phyloP scores from a whole-genome alignment of 129 eudicot species.

The Chrysanthemum makinoi region DNA sequence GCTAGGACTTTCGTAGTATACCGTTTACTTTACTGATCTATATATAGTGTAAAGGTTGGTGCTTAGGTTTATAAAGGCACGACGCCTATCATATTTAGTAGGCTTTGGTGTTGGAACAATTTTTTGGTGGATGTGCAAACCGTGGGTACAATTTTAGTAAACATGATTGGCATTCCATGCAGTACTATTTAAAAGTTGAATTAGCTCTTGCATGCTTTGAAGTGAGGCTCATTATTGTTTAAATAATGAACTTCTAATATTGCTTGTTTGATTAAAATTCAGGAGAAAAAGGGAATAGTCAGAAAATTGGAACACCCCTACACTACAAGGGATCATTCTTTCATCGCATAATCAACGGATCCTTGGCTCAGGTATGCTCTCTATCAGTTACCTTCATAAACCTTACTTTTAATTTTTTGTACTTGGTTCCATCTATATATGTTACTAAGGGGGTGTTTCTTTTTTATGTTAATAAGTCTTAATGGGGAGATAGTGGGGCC shows the following conservation, averaged over 20 bases:
- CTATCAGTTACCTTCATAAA: constrained; percentile 10
- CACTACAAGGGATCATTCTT: constrained; percentile 96
- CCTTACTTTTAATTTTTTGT: not conserved
- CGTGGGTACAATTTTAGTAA: not conserved
- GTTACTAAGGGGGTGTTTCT: too few species aligned
- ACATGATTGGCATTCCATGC: not conserved
- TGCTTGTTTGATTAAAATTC: constrained; percentile 21
- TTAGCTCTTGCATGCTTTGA: not conserved
- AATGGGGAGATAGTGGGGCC: too few species aligned
- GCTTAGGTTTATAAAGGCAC: constrained; percentile 7
- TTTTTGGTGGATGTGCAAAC: not conserved
- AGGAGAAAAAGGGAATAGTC: constrained; percentile 89
- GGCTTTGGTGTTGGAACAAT: not conserved
- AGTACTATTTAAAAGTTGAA: not conserved
- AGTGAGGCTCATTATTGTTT: not conserved
- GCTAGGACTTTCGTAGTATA: not conserved
- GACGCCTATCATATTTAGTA: not conserved
- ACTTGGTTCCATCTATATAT: constrained; percentile 30
- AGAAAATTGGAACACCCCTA: constrained; percentile 62
- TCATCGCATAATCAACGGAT: constrained; percentile 76
- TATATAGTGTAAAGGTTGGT: constrained; percentile 3
- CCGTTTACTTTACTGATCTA: not conserved
- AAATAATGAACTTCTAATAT: not conserved
- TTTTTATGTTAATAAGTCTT: too few species aligned
- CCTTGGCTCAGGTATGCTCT: constrained; percentile 83